Evolutionary conservation across 169 alveolate species (phyloP).

Genomic region (Cryptosporidium parvum): DNA sequence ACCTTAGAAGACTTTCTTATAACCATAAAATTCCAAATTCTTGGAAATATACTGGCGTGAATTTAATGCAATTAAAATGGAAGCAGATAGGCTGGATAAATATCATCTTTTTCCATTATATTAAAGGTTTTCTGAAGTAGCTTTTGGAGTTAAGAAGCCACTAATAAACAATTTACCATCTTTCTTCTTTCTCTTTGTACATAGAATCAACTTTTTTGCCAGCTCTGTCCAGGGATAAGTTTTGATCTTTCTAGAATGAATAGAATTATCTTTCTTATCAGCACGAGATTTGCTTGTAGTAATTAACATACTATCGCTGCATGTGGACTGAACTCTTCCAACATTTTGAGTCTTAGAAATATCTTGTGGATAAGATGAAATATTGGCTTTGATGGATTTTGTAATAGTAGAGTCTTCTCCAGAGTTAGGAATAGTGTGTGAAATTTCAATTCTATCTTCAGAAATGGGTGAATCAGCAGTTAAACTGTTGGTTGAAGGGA

Average conservation of each 20-base stretch:
- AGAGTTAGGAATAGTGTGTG: slow-evolving; percentile 4
- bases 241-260: slow-evolving; percentile 53
- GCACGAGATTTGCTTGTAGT: slow-evolving; percentile 3
- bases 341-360: not conserved
- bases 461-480: slow-evolving; percentile 68
- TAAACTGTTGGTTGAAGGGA: slow-evolving; percentile 69
- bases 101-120: no score
- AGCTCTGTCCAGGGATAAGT: slow-evolving; percentile 74
- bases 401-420: slow-evolving; percentile 6
- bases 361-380: slow-evolving; percentile 5
- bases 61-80: no score
- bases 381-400: slow-evolving; percentile 7
- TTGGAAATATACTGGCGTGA: not conserved
- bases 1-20: not conserved
- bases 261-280: slow-evolving; percentile 26
- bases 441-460: slow-evolving; percentile 43
- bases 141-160: slow-evolving; percentile 48
- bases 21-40: not conserved
- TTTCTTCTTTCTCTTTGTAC: slow-evolving; percentile 69
- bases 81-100: not conserved
- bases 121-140: slow-evolving; percentile 30
- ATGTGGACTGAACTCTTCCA: slow-evolving; percentile 51
- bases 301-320: slow-evolving; percentile 61
- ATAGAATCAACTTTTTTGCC: slow-evolving; percentile 65
- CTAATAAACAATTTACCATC: slow-evolving; percentile 29